Evolutionary conservation across 2,329 filamentous ascomycete species (phyloP).

Genomic region (Penicillium sp.): DNA sequence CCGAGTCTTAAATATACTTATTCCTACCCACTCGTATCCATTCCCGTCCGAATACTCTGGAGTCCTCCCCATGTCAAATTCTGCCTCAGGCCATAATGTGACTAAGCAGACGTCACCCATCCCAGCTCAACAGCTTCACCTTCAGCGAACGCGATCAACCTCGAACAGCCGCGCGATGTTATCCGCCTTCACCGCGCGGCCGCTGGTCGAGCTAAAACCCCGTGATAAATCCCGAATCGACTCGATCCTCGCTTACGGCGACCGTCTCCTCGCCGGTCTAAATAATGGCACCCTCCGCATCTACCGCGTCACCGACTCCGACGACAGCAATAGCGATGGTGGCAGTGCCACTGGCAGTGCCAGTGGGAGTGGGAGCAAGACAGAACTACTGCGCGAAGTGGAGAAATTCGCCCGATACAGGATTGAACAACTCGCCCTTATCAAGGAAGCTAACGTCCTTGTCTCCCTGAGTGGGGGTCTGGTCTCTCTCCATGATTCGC

Average conservation of each 20-base stretch:
- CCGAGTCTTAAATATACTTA: no score
- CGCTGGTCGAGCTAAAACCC: slow-evolving; percentile 94
- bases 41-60: no score
- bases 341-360: no score
- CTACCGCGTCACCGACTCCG: slow-evolving; percentile 74
- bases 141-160: slow-evolving; percentile 18
- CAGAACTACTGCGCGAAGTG: no score
- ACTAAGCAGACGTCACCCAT: slow-evolving; percentile 3
- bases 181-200: slow-evolving; percentile 93
- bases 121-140: neutral
- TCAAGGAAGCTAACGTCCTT: slow-evolving; percentile 91
- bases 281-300: slow-evolving; percentile 87
- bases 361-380: no score
- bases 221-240: slow-evolving; percentile 98
- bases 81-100: no score
- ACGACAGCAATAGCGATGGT: slow-evolving; percentile 70
- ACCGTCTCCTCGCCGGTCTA: slow-evolving; percentile 87
- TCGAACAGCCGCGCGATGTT: slow-evolving; percentile 66
- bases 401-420: slow-evolving; percentile 91
- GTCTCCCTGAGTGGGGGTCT: slow-evolving; percentile 89
- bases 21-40: no score
- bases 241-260: slow-evolving; percentile 89
- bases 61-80: no score
- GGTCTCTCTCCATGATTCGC: slow-evolving; percentile 86
- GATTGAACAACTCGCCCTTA: slow-evolving; percentile 90